phyloP scores from a whole-genome alignment of 768 basidiomycete genomes.

The Pleurotus eryngii region DNA sequence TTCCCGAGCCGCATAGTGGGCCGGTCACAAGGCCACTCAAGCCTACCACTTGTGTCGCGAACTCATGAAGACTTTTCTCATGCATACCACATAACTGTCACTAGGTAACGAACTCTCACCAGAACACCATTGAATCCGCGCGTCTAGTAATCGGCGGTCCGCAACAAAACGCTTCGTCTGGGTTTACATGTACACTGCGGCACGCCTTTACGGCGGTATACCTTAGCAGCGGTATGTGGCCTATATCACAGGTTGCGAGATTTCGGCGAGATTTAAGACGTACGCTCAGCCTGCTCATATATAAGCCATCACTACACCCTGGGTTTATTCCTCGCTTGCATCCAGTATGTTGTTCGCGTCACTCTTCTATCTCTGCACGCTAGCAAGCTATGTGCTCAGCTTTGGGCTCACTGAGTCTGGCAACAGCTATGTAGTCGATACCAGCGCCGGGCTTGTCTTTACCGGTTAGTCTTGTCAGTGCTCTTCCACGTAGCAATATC shows the following conservation, averaged over 20 bases:
- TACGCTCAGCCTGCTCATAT: not conserved
- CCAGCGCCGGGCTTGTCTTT: conserved; percentile 29
- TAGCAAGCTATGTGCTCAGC: conserved; percentile 8
- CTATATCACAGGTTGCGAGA: not conserved
- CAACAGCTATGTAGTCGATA: conserved; percentile 26
- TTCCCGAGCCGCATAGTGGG: not conserved
- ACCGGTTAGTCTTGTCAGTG: conserved; percentile 20
- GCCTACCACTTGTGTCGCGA: too few species aligned
- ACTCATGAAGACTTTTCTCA: too few species aligned
- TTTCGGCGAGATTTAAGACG: not conserved
- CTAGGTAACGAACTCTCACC: too few species aligned
- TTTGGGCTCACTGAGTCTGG: conserved; percentile 31
- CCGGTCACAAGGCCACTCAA: too few species aligned
- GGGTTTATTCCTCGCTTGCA: not conserved
- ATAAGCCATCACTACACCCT: not conserved
- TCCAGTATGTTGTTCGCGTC: not conserved
- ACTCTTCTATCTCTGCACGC: not conserved
- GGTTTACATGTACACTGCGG: too few species aligned
- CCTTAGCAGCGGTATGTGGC: not conserved
- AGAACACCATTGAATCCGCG: too few species aligned
- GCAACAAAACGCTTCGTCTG: too few species aligned
- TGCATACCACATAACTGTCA: too few species aligned
- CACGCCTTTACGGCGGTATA: not conserved
- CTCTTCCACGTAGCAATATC: not conserved
- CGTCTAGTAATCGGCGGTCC: not conserved